These are phyloP conservation scores for Phanerochaete carnosa DNA, from an alignment of 768 basidiomycete species.

Conservation along the genomic window DNA sequence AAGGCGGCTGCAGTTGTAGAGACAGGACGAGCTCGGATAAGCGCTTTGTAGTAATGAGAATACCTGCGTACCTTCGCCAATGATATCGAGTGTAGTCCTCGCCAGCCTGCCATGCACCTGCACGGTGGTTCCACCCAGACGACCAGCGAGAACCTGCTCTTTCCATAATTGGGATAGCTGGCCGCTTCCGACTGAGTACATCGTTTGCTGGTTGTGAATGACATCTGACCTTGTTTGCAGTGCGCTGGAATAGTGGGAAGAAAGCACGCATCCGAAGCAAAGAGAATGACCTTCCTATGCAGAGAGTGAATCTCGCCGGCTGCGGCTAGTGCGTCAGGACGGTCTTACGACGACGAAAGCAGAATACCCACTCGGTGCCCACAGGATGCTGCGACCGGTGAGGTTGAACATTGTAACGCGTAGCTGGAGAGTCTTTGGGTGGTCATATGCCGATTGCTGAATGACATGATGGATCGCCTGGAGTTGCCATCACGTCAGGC, in stretches of 20 bases:
- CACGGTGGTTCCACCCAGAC: conserved; percentile 22
- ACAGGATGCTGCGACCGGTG: conserved; percentile 7
- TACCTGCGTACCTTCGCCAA: conserved; percentile 30
- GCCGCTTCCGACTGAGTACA: background rate
- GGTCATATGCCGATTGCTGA: conserved; percentile 15
- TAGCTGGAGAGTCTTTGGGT: conserved; percentile 12
- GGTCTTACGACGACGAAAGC: background rate
- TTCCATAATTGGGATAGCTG: conserved; percentile 12
- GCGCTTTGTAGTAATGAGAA: background rate
- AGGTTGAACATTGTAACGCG: background rate
- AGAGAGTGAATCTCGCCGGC: conserved; percentile 25
- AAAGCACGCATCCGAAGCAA: conserved; percentile 23
- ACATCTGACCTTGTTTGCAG: conserved; percentile 15
- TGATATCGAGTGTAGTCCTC: conserved; percentile 35
- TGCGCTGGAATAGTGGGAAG: conserved; percentile 22
- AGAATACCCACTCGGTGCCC: conserved; percentile 1
- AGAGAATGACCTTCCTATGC: conserved; percentile 32
- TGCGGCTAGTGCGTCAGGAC: background rate
- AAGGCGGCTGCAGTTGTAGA: background rate
- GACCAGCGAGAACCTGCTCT: conserved; percentile 36
- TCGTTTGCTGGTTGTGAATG: background rate
- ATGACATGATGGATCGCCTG: conserved; percentile 14
- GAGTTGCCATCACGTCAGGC: background rate
- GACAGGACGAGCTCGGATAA: background rate
- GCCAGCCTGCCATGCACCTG: conserved; percentile 31